These are phyloP conservation scores for Isabelozyma gotoi DNA, from an alignment of 805 yeast species.

Conservation along the genomic window DNA sequence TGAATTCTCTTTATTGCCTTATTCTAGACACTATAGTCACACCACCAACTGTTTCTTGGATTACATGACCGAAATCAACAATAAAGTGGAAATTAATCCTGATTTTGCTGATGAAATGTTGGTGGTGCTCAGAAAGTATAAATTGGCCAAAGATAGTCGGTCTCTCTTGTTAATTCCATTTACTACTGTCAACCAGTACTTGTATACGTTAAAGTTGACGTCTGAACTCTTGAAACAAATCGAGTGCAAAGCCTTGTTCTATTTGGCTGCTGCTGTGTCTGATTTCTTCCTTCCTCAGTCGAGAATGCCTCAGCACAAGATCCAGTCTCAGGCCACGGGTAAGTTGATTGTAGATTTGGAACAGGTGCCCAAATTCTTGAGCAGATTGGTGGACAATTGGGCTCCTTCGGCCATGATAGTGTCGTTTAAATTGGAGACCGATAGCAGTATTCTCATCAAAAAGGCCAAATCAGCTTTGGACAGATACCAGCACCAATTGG, in stretches of 20 bases:
- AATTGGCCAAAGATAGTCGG: conserved; percentile 47
- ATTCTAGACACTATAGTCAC: conserved; percentile 85
- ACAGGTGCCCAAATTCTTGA: conserved; percentile 93
- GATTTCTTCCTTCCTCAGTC: conserved; percentile 91
- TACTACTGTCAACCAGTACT: conserved; percentile 92
- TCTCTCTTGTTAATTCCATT: conserved; percentile 75
- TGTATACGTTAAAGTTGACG: conserved; percentile 74
- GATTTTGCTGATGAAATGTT: conserved; percentile 63
- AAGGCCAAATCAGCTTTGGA: conserved; percentile 80
- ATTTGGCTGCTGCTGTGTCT: conserved; percentile 95
- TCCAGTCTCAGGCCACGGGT: conserved; percentile 80
- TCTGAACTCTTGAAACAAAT: conserved; percentile 57
- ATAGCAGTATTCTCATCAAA: conserved; percentile 59
- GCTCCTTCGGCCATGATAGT: conserved; percentile 94
- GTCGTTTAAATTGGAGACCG: conserved; percentile 93
- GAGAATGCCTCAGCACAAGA: conserved; percentile 88
- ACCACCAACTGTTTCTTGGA: conserved; percentile 84
- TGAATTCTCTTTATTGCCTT: conserved; percentile 89
- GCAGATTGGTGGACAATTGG: conserved; percentile 88
- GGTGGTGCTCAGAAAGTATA: conserved; percentile 55
- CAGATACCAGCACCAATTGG: conserved; percentile 89
- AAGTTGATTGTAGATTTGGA: conserved; percentile 82
- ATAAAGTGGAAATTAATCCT: conserved; percentile 60
- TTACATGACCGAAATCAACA: conserved; percentile 61
- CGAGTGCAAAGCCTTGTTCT: conserved; percentile 67